Evolutionary conservation across 257 asterid genomes (phyloP), one percentile per base, ranked within the genome.

Genomic region (Solanum tacnaense): DNA sequence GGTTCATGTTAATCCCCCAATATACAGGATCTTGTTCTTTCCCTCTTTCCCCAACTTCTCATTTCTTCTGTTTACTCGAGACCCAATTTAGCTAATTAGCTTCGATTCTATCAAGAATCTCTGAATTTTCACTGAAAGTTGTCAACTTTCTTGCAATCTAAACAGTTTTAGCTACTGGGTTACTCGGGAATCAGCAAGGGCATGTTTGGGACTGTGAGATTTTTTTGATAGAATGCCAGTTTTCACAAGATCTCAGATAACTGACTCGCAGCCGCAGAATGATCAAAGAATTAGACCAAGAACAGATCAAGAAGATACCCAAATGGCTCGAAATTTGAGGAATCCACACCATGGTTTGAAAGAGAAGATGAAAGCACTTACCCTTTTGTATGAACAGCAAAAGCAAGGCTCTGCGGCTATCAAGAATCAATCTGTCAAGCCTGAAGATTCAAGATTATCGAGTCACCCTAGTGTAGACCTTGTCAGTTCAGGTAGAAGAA

Each of bases 261-360:
- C 46, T 72, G 44, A 60, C 46, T 35, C 84, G 35, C 90, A 89
- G 71, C 18, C 67, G 2, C 71, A 90, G 68, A 83, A 90, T 90
- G 93, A 86, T 16, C 86, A 83, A 16, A 62, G 70, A 89, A 44
- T 68, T 38, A 88, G 88, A 56, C 44, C 21, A 39, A 84, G 86
- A 52, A 79, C 32, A 70, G 88, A 87, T 88, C 89, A 89, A 86
- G 92, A 92, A 90, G 88, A 86, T 49, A 71, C 76, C 36, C 89
- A 79, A 8, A 88, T 87, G 91, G 85, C 79, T 84, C 65, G 36
- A 67, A 87, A 85, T 35, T 49, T 83, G 87, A 90, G 93, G 72
- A 92, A 92, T 87, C 96, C 94, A 23, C 94, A 93, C 83, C 93
- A 92, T 87, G 95, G 95, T 15, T 91, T 94, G 36, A 94, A 92